Conservation (phyloP, 805 yeast genomes). For the Metschnikowia cubensis region DNA sequence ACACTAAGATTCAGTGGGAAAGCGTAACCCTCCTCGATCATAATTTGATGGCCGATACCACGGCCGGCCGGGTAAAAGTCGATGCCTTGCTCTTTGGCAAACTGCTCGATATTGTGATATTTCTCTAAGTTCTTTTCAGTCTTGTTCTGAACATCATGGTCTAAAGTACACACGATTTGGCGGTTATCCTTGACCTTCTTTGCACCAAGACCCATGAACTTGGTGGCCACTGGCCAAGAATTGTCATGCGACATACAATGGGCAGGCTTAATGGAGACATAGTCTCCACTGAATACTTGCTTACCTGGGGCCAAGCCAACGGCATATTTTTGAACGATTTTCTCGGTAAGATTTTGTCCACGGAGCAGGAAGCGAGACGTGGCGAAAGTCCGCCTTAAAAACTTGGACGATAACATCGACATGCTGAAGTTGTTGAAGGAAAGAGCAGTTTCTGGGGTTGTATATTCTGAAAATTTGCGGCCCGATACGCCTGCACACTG, state of each 20-base stretch:
- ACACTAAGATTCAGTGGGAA: conserved; percentile 91
- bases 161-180: conserved; percentile 94
- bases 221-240: conserved; percentile 98
- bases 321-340: conserved; percentile 90
- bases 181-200: conserved; percentile 73
- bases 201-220: conserved; percentile 94
- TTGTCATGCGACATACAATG: conserved; percentile 99
- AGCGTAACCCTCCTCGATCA: conserved; percentile 99
- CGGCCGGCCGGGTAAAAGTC: conserved; percentile 98
- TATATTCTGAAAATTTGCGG: conserved; percentile 1
- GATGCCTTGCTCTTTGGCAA: conserved; percentile 85
- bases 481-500: conserved; percentile 11
- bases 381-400: conserved; percentile 14
- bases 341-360: conserved; percentile 89
- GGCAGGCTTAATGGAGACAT: conserved; percentile 90
- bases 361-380: conserved; percentile 18
- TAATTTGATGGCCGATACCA: conserved; percentile 98
- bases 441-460: neutral
- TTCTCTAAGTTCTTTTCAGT: conserved; percentile 83
- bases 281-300: conserved; percentile 82
- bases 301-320: conserved; percentile 79
- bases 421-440: conserved; percentile 1
- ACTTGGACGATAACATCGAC: conserved; percentile 10
- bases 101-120: conserved; percentile 81
- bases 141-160: conserved; percentile 96